Evolutionary conservation across 495 filamentous ascomycete species (phyloP), one percentile per base, ranked within the genome.

Genomic region (Cladorrhinum samala): DNA sequence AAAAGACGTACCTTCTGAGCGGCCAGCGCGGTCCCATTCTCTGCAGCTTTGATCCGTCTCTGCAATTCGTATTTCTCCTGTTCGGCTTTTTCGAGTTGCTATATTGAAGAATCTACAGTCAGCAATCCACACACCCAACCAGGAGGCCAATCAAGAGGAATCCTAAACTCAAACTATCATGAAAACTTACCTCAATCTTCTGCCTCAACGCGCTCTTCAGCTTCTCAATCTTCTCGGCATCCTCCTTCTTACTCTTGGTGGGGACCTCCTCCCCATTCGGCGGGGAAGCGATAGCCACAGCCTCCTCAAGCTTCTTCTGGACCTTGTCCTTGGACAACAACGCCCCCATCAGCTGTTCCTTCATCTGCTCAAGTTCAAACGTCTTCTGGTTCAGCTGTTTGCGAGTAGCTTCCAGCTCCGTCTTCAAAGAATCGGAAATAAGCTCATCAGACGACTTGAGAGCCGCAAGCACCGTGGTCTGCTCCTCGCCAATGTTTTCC

Each of bases 311-410:
- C 37, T 78, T 71, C 53, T 77, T 74, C 38, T 71, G 70, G 21
- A 80, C 69, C 55, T 74, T 76, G 53, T 80, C 76, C 62, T 80
- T 80, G 43, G 72, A 70, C 23, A 81, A 62, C n/a, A 78, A 64
- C 9, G 72, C 69, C 13, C 69, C 68, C 58, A 79, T 63, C 20
- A 80, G 71, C 59, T 80, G 76, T 37, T 69, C 69, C 66, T 73
- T 75, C 62, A 77, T 74, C 39, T 67, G 63, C 30, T 82, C 75
- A 21, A 67, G 64, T 53, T 80, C 74, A 30, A 72, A 70, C 51
- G 54, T 61, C 38, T 73, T 58, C 40, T 62, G 50, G 23, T 65
- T 65, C 53, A 71, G 60, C 59, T 73, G 72, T 48, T 54, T 68
- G 53, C 76, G 71, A 40, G 76, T 73, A 2, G 63, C 61, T 11